Percentiles rank a stretch among this genome's conserved stretches.
Conservation (phyloP, 176 grass and related monocot species). For the Juncus effusus region DNA sequence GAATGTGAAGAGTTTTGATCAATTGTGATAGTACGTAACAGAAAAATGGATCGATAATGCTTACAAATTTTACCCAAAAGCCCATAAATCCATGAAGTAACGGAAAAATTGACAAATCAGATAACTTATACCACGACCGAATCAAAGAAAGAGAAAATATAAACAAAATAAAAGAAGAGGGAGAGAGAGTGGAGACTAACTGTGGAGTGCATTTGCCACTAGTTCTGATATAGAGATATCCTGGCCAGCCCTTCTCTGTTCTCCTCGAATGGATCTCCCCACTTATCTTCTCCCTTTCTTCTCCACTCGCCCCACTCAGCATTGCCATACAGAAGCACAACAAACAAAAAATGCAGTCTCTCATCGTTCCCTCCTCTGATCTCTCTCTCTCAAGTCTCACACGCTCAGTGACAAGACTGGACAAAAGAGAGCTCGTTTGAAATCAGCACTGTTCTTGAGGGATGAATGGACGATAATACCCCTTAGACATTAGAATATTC, state of each 20-base stretch:
- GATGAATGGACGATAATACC: conserved; percentile 1
- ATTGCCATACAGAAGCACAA: conserved; percentile 21
- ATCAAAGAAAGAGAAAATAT: no score
- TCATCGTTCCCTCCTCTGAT: conserved; percentile 17
- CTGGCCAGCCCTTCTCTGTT: conserved; percentile 46
- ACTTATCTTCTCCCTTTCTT: conserved; percentile 29
- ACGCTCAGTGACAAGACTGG: neutral
- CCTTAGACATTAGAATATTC: neutral
- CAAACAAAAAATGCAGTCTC: conserved; percentile 34
- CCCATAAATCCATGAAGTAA: no score
- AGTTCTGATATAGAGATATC: conserved; percentile 81
- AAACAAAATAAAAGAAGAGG: neutral
- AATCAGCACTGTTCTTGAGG: conserved; percentile 15
- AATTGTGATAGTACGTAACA: no score
- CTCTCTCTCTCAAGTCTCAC: conserved; percentile 18
- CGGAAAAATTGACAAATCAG: neutral
- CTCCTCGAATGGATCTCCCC: conserved; percentile 22
- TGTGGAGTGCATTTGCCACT: conserved; percentile 81
- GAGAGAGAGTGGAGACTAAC: conserved; percentile 34
- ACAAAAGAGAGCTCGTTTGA: conserved; percentile 52
- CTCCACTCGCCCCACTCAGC: conserved; percentile 15
- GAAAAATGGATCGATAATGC: no score
- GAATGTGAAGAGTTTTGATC: no score
- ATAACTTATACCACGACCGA: no score
- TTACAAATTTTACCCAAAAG: no score